Conservation (phyloP, 306 rosid species). For the Casuarina equisetifolia region DNA sequence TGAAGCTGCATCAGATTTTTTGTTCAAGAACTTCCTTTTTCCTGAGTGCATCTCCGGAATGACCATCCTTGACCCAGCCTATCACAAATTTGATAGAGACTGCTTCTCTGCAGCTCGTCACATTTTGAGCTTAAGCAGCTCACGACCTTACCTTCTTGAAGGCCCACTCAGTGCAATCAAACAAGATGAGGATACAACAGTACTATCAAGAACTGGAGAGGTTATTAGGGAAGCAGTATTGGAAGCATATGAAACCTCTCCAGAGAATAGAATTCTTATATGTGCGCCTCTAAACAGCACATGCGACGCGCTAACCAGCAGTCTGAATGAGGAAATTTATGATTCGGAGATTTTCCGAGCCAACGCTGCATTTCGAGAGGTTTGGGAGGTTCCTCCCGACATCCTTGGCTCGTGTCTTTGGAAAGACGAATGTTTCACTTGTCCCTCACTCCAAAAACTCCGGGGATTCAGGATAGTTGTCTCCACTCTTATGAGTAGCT, state of each 20-base stretch:
- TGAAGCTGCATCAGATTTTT: too few relatives aligned
- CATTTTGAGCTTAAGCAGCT: not conserved
- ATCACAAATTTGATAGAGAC: not conserved
- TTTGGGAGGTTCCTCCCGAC: constrained; percentile 28
- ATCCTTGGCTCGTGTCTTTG: constrained; percentile 32
- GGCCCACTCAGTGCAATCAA: not conserved
- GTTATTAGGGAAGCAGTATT: not conserved
- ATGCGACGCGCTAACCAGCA: not conserved
- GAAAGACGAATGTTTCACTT: constrained; percentile 26
- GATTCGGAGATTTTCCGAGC: not conserved
- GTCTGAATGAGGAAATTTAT: not conserved
- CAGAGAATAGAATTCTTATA: not conserved
- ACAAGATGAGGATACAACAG: not conserved
- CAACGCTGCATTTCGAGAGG: constrained; percentile 27
- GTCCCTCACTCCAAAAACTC: constrained; percentile 31
- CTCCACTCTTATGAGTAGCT: constrained; percentile 39
- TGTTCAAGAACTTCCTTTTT: not conserved
- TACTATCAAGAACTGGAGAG: not conserved
- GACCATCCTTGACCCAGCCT: not conserved
- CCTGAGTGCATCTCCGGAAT: not conserved
- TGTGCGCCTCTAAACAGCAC: not conserved
- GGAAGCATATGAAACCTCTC: not conserved
- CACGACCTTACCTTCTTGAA: not conserved
- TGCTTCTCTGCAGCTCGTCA: not conserved
- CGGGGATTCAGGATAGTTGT: constrained; percentile 32